A percentile compares a stretch with the other conserved stretches of the same genome.
Conservation (phyloP, 2,329 filamentous ascomycete genomes). For the Coniella vitis region DNA sequence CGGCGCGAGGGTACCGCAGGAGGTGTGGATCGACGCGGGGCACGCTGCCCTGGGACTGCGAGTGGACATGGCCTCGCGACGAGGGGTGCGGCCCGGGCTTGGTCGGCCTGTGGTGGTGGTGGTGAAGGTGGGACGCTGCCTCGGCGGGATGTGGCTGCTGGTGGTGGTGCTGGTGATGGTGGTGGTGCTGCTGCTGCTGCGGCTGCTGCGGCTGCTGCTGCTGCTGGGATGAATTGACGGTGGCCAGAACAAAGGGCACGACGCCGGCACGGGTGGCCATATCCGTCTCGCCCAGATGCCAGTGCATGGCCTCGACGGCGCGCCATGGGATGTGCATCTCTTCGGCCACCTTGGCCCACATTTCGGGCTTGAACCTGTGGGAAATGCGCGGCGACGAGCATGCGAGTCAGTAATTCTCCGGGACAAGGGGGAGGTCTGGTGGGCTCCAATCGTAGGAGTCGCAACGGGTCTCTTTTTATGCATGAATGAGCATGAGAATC, state of each 20-base stretch:
- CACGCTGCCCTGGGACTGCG: conserved; percentile 40
- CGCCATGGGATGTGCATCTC: conserved; percentile 95
- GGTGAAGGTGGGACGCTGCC: conserved; percentile 19
- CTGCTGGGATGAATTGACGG: conserved; percentile 32
- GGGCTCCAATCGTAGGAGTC: too few species aligned
- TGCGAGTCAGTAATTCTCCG: conserved; percentile 14
- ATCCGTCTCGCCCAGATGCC: conserved; percentile 87
- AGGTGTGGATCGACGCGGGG: conserved; percentile 27
- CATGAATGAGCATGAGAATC: too few species aligned
- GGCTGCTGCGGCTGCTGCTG: conserved; percentile 26
- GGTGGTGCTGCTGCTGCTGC: conserved; percentile 29
- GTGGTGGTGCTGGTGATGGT: conserved; percentile 9
- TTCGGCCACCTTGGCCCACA: conserved; percentile 94
- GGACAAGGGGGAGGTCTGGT: conserved; percentile 3
- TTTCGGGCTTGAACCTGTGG: conserved; percentile 85
- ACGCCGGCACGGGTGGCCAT: conserved; percentile 92
- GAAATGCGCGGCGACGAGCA: neutral
- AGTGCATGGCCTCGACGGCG: conserved; percentile 96
- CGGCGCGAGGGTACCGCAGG: conserved; percentile 6
- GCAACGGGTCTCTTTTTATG: too few species aligned
- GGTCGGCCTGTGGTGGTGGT: conserved; percentile 19
- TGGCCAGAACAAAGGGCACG: conserved; percentile 70
- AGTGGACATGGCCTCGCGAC: conserved; percentile 32
- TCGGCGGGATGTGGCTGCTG: conserved; percentile 26
- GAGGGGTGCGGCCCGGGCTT: conserved; percentile 1